A percentile compares a stretch with the other conserved stretches of the same genome.
Evolutionary conservation across 2,329 filamentous ascomycete species (phyloP).

Genomic region (Whalleya microplaca): DNA sequence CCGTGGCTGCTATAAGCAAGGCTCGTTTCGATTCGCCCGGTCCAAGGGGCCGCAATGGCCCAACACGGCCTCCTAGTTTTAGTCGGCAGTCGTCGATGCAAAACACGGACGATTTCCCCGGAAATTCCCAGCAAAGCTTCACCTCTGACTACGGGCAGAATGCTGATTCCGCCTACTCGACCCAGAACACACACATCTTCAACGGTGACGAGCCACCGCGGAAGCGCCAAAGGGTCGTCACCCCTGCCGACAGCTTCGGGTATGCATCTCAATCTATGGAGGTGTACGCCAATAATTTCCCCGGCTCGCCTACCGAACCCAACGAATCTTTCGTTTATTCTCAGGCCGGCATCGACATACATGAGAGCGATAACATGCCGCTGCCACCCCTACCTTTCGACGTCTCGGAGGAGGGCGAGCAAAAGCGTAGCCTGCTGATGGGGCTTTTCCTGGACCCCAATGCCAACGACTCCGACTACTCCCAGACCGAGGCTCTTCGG

Average conservation of each 20-base stretch:
- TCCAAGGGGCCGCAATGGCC: slow-evolving; percentile 66
- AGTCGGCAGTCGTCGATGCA: slow-evolving; percentile 74
- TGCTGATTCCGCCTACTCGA: slow-evolving; percentile 72
- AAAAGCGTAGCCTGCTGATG: slow-evolving; percentile 81
- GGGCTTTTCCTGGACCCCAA: slow-evolving; percentile 79
- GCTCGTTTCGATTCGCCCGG: slow-evolving; percentile 88
- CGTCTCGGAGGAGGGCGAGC: slow-evolving; percentile 67
- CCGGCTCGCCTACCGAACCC: slow-evolving; percentile 77
- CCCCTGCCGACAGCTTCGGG: slow-evolving; percentile 61
- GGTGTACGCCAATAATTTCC: slow-evolving; percentile 53
- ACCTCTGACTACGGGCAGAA: slow-evolving; percentile 75
- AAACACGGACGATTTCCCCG: slow-evolving; percentile 68
- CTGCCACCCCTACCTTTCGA: slow-evolving; percentile 68
- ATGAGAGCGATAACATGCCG: slow-evolving; percentile 60
- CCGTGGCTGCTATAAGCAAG: slow-evolving; percentile 95
- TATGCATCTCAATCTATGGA: slow-evolving; percentile 53
- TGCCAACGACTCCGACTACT: slow-evolving; percentile 65
- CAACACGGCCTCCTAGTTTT: slow-evolving; percentile 69
- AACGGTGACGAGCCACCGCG: slow-evolving; percentile 76
- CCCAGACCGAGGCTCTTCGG: slow-evolving; percentile 76
- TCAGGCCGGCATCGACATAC: slow-evolving; percentile 50
- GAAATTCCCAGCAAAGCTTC: slow-evolving; percentile 84
- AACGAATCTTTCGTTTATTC: slow-evolving; percentile 79
- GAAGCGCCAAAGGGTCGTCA: slow-evolving; percentile 71
- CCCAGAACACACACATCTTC: slow-evolving; percentile 54